Conservation (phyloP, 148 eudicot genomes). For the Bassia scoparia region DNA sequence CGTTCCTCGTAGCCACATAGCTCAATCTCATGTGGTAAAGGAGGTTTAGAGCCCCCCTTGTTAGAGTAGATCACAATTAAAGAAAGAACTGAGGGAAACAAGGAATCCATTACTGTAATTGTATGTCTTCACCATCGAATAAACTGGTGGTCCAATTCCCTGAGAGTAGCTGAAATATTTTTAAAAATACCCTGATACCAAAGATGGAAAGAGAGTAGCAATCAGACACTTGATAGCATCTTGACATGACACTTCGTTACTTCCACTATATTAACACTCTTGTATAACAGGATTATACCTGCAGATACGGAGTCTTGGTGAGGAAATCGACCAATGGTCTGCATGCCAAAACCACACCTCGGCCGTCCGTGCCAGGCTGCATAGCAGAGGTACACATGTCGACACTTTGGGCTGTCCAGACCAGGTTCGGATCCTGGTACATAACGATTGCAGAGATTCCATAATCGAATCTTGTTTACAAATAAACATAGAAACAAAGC, state of each 20-base stretch:
- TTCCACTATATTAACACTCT: not conserved
- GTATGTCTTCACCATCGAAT: conserved; percentile 80
- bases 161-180: conserved; percentile 65
- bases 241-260: not conserved
- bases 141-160: conserved; percentile 93
- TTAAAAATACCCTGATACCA: conserved; percentile 72
- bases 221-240: conserved; percentile 12
- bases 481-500: not conserved
- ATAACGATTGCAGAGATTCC: conserved; percentile 61
- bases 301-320: conserved; percentile 96
- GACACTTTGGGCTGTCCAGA: no score
- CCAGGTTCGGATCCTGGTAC: conserved; percentile 95
- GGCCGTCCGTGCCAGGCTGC: no score
- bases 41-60: no score
- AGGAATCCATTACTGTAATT: conserved; percentile 54
- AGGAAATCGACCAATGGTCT: no score
- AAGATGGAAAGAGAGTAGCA: not conserved
- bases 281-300: conserved; percentile 43
- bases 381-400: no score
- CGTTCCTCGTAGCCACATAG: no score
- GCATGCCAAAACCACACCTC: no score
- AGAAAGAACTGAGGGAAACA: no score
- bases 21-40: no score
- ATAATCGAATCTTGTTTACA: conserved; percentile 9
- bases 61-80: no score